Conservation (phyloP, 768 basidiomycete species). For the Boletellus sp. region DNA sequence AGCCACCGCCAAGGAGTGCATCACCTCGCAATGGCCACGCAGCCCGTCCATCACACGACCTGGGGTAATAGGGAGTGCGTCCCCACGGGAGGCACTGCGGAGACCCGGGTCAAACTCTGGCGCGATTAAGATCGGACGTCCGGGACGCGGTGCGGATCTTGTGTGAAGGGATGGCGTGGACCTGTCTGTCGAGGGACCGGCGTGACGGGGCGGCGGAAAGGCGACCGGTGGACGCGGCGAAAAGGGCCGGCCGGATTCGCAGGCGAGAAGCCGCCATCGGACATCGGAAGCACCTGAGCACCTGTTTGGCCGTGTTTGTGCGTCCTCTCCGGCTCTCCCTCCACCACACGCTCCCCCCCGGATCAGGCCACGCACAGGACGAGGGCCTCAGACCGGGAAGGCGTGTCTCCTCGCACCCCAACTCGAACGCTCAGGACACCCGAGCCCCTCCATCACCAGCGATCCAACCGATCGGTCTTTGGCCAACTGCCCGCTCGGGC, state of each 20-base stretch:
- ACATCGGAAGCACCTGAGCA: no score
- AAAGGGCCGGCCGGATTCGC: conserved; percentile 16
- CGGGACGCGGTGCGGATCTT: conserved; percentile 22
- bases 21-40: conserved; percentile 10
- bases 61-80: conserved; percentile 29
- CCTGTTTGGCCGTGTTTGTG: background rate
- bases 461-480: conserved; percentile 5
- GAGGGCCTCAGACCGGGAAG: no score
- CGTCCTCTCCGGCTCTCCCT: background rate
- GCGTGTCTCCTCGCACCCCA: no score
- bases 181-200: background rate
- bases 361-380: no score
- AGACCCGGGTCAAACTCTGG: conserved; percentile 9
- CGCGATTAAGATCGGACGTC: conserved; percentile 13
- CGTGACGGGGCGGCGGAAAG: conserved; percentile 17
- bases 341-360: no score
- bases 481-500: background rate
- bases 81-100: conserved; percentile 23
- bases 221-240: conserved; percentile 6
- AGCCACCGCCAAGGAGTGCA: conserved; percentile 1
- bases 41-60: conserved; percentile 23
- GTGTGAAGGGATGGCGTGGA: conserved; percentile 17
- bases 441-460: background rate
- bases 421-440: background rate
- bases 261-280: conserved; percentile 2